Percentiles rank a stretch among this genome's conserved stretches.
phyloP scores from a whole-genome alignment of 1,284 basidiomycete genomes.

The Erythrobasidium hasegawianum region DNA sequence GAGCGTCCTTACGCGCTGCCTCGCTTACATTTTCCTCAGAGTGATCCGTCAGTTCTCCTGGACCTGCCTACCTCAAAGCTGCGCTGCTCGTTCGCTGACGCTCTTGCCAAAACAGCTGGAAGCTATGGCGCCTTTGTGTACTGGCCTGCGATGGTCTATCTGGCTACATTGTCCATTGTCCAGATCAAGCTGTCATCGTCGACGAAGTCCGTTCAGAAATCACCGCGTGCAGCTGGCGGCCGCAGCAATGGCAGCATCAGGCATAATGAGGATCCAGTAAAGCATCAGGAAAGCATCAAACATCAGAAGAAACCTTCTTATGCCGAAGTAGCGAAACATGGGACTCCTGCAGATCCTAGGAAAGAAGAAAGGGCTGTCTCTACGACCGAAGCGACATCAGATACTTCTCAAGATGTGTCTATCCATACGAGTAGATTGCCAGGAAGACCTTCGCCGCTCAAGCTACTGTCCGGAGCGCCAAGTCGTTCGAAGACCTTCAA shows the following conservation, averaged over 20 bases:
- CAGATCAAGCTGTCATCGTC: slow-evolving; percentile 15
- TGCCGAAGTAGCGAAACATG: slow-evolving; percentile 11
- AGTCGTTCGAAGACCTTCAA: slow-evolving; percentile 27
- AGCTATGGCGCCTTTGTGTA: slow-evolving; percentile 23
- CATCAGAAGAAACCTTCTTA: slow-evolving; percentile 28
- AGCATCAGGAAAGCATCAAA: background rate
- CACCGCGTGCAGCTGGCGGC: background rate
- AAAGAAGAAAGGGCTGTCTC: background rate
- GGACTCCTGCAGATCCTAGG: background rate
- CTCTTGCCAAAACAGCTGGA: slow-evolving; percentile 1
- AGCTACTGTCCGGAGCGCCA: slow-evolving; percentile 16
- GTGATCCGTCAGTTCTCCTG: slow-evolving; percentile 28
- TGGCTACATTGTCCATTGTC: slow-evolving; percentile 14
- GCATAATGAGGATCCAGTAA: background rate
- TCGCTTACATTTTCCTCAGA: slow-evolving; percentile 20
- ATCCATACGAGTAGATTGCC: background rate
- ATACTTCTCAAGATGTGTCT: background rate
- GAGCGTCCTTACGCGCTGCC: slow-evolving; percentile 24
- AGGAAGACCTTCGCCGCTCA: slow-evolving; percentile 16
- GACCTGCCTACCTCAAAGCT: background rate
- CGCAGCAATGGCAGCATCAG: background rate
- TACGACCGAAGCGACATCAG: background rate
- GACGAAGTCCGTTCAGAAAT: background rate
- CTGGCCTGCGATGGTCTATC: slow-evolving; percentile 26
- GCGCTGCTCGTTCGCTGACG: too few relatives aligned